Percentiles rank a stretch among this genome's conserved stretches.
Evolutionary conservation across 2,329 filamentous ascomycete species (phyloP).

Genomic region (Venturia oleaginea): DNA sequence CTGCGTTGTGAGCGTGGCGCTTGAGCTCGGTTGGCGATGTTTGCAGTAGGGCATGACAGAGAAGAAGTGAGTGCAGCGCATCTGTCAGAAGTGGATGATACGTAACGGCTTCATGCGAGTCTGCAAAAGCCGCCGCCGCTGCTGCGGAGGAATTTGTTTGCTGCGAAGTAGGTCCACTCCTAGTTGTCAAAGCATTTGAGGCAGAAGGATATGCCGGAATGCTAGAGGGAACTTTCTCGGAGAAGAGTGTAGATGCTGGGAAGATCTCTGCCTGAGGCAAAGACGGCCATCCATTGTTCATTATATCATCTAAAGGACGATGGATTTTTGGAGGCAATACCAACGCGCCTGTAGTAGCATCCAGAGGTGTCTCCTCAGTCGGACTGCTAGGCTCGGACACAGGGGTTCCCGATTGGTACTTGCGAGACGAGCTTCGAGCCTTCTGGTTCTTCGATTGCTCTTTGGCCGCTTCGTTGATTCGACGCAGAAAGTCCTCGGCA

Average conservation of each 20-base stretch:
- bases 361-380: slow-evolving; percentile 1
- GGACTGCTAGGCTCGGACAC: neutral
- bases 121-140: slow-evolving; percentile 30
- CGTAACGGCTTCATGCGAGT: slow-evolving; percentile 57
- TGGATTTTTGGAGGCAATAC: slow-evolving; percentile 2
- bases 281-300: slow-evolving; percentile 1
- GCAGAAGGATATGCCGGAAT: slow-evolving; percentile 11
- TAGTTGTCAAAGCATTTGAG: neutral
- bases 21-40: slow-evolving; percentile 69
- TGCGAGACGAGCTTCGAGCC: neutral
- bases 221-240: slow-evolving; percentile 3
- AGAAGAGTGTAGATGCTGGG: slow-evolving; percentile 10
- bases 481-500: slow-evolving; percentile 48
- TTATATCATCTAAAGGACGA: neutral
- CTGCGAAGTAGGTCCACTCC: neutral
- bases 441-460: slow-evolving; percentile 17
- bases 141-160: slow-evolving; percentile 21
- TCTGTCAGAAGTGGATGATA: slow-evolving; percentile 76
- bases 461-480: slow-evolving; percentile 48
- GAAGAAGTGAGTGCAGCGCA: slow-evolving; percentile 66
- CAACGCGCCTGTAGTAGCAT: slow-evolving; percentile 2
- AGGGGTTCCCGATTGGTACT: neutral
- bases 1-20: slow-evolving; percentile 74
- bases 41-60: slow-evolving; percentile 71
- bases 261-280: slow-evolving; percentile 11